Conservation (phyloP, 257 asterid genomes). For the Fraxinus americana region DNA sequence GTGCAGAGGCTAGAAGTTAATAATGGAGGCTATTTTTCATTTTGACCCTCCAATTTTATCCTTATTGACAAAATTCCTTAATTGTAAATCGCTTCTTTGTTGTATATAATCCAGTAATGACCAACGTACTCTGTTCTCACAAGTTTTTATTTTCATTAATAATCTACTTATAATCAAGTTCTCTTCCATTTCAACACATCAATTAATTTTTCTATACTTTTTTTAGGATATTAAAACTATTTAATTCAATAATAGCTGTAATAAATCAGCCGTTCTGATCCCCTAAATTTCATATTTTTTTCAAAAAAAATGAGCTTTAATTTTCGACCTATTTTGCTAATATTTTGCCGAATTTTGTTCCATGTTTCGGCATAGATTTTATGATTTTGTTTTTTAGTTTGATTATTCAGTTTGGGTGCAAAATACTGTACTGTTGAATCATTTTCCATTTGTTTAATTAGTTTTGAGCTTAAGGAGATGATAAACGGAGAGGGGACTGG, state of each 20-base stretch:
- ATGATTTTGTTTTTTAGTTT: neutral
- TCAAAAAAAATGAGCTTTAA: neutral
- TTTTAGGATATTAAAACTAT: neutral
- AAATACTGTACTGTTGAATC: neutral
- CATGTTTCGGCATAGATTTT: neutral
- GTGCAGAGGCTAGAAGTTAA: too few relatives aligned
- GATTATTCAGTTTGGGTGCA: neutral
- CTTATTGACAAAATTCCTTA: too few relatives aligned
- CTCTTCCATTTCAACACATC: neutral
- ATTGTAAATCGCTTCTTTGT: neutral
- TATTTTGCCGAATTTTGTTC: neutral
- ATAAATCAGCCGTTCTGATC: neutral
- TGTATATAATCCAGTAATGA: too few relatives aligned
- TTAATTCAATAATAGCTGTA: neutral
- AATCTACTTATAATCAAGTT: neutral
- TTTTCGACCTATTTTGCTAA: neutral
- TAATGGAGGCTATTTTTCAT: too few relatives aligned
- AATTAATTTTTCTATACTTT: too few relatives aligned
- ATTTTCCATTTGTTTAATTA: conserved; percentile 7
- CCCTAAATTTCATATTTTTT: neutral
- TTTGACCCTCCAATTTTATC: too few relatives aligned
- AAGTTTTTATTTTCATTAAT: neutral
- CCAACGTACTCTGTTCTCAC: neutral
- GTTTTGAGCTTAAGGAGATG: conserved; percentile 42
- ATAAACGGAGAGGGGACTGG: conserved; percentile 54